Base-by-base conservation (phyloP, 176 grass and related monocot genomes). In the Ananas comosus region DNA sequence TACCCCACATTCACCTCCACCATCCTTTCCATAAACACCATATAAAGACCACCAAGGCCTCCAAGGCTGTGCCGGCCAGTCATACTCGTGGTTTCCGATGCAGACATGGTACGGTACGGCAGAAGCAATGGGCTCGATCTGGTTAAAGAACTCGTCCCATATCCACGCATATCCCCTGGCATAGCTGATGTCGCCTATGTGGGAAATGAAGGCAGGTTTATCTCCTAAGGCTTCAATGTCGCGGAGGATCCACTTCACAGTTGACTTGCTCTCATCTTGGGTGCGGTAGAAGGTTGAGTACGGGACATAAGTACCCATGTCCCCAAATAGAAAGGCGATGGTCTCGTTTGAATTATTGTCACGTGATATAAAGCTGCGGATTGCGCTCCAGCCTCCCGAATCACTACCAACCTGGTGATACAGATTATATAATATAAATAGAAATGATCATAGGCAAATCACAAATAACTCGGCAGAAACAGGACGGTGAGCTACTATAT, bases 31-130 rank as follows among this genome's bases (percentile, higher is more conserved):
- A 85, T 92, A 93, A 6, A 72, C 82, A 70, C 74, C 53, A 69
- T 63, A 51, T 42, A 42, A 42, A 66, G 86, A 16, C 94, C 94
- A 97, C 9, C 14, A 79, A 48, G 94, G 94, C 76, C 70, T 87
- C 94, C 94, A 93, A 75, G 94, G 94, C 74, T 99, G 94, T 21
- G 29, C 83, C 59, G 77, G 94, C 94, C 94, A 97, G 53, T 97
- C 94, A 80, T 97, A 97, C 63, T 97, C 94, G 50, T 97, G 94
- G 65, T 93, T 97, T 65, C 94, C 89, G 58, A 92, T 97, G 81
- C 94, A 97, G 13, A 97, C 89, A 85, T 97, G 94, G 77, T 92
- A 97, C 7, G 94, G 89, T 18, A 85, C 81, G 64, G 66, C 81
- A 69, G 88, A 57, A 13, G 89, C 89, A 77, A 97, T 82, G 48